These are phyloP conservation scores for Nannizziopsis arthrosporioides DNA, from an alignment of 2,329 filamentous ascomycete species.

Conservation along the genomic window DNA sequence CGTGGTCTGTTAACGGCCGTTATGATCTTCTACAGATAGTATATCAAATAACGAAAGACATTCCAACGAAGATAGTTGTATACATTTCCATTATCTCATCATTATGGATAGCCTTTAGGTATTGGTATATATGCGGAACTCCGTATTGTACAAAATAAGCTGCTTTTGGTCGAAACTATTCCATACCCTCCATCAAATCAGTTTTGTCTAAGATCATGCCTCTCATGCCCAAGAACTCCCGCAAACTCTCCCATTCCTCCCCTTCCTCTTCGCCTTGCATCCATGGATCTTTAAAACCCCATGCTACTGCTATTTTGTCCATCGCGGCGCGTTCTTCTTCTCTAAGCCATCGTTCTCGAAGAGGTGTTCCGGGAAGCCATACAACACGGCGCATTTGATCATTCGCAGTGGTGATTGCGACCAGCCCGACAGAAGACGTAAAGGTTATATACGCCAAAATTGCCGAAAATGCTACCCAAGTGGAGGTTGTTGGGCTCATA, in stretches of 20 bases:
- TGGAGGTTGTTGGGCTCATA: slow-evolving; percentile 66
- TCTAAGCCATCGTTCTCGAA: slow-evolving; percentile 71
- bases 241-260: slow-evolving; percentile 73
- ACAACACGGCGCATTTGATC: slow-evolving; percentile 92
- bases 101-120: no score
- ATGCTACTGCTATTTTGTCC: slow-evolving; percentile 74
- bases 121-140: background rate
- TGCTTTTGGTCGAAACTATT: slow-evolving; percentile 30
- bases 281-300: slow-evolving; percentile 76
- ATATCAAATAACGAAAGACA: background rate
- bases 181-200: slow-evolving; percentile 88
- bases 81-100: background rate
- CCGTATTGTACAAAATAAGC: background rate
- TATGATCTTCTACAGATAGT: slow-evolving; percentile 7
- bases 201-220: slow-evolving; percentile 85
- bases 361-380: slow-evolving; percentile 70
- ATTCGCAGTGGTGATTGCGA: slow-evolving; percentile 76
- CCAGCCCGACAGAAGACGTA: slow-evolving; percentile 67
- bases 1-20: background rate
- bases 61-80: background rate
- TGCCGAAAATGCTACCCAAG: slow-evolving; percentile 65
- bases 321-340: slow-evolving; percentile 83
- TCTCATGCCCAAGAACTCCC: slow-evolving; percentile 68
- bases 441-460: slow-evolving; percentile 74
- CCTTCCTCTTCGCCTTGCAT: slow-evolving; percentile 84